phyloP scores from a whole-genome alignment of 2,329 filamentous ascomycete species.

The Colletotrichum spaethianum region DNA sequence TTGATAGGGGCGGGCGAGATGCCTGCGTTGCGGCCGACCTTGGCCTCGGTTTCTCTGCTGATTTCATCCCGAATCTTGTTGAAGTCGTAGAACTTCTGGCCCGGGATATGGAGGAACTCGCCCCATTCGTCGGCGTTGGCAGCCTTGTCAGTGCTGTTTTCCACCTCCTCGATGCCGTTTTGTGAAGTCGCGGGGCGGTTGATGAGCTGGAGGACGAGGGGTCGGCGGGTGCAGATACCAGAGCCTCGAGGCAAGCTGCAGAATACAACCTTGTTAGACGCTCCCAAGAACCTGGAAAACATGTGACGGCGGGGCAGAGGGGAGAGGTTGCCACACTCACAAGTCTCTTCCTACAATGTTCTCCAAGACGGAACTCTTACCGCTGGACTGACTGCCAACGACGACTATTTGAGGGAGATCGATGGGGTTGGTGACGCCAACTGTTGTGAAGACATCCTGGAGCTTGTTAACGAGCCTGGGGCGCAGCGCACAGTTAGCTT shows the following conservation, averaged over 20 bases:
- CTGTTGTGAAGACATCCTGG: conserved; percentile 98
- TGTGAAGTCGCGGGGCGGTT: conserved; percentile 80
- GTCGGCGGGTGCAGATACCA: conserved; percentile 96
- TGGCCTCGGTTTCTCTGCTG: conserved; percentile 93
- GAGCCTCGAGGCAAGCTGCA: conserved; percentile 93
- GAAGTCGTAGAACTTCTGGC: conserved; percentile 98
- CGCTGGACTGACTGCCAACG: conserved; percentile 97
- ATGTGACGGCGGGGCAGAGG: conserved; percentile 39
- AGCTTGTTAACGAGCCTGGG: conserved; percentile 94
- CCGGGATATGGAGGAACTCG: conserved; percentile 97
- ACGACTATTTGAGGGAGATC: conserved; percentile 98
- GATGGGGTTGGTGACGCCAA: conserved; percentile 99
- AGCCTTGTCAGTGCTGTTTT: conserved; percentile 82
- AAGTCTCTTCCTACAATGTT: conserved; percentile 99
- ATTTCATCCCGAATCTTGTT: conserved; percentile 99
- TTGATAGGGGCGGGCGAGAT: conserved; percentile 98
- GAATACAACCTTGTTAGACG: conserved; percentile 47
- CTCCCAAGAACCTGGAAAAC: conserved; percentile 17
- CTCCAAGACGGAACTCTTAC: conserved; percentile 98
- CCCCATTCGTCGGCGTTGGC: conserved; percentile 97
- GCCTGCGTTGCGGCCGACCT: conserved; percentile 95
- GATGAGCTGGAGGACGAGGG: conserved; percentile 97
- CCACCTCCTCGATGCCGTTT: conserved; percentile 81
- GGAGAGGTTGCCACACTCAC: conserved; percentile 69
- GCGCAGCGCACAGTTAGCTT: conserved; percentile 33